These are phyloP conservation scores for Colletotrichum sp. DNA, from an alignment of 2,329 filamentous ascomycete species.

Conservation along the genomic window DNA sequence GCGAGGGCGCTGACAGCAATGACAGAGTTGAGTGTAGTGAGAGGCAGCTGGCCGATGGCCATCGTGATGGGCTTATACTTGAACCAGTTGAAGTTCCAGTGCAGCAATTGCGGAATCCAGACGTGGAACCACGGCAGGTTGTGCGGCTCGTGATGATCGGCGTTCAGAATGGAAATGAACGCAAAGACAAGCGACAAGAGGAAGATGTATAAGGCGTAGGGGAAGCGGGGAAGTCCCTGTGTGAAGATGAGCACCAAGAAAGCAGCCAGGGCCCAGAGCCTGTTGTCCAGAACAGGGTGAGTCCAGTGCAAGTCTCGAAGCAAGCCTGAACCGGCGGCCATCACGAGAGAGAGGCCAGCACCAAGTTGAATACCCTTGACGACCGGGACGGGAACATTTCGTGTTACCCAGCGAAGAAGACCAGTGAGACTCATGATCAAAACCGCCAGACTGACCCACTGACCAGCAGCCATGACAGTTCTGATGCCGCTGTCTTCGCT, in stretches of 20 bases:
- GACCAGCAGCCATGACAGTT: conserved; percentile 81
- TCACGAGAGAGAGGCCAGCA: conserved; percentile 81
- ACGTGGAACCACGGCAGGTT: conserved; percentile 57
- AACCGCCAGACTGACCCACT: conserved; percentile 75
- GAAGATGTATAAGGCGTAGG: conserved; percentile 80
- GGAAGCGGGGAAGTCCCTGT: conserved; percentile 68
- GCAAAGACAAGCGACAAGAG: conserved; percentile 72
- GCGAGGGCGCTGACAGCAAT: conserved; percentile 85
- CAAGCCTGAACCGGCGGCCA: conserved; percentile 75
- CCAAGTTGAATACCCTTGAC: conserved; percentile 96
- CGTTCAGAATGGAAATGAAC: conserved; percentile 39
- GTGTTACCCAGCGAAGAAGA: conserved; percentile 74
- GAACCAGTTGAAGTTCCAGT: conserved; percentile 46
- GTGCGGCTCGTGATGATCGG: conserved; percentile 22
- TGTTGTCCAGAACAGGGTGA: conserved; percentile 75
- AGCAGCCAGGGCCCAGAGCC: conserved; percentile 75
- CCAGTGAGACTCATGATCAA: conserved; percentile 81
- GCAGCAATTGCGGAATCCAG: conserved; percentile 63
- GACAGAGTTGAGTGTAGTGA: conserved; percentile 92
- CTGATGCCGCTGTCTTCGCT: conserved; percentile 52
- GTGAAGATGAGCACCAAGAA: conserved; percentile 75
- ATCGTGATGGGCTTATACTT: conserved; percentile 44
- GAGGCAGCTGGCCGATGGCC: conserved; percentile 86
- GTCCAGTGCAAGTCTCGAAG: conserved; percentile 74
- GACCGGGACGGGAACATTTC: conserved; percentile 81